Evolutionary conservation across 495 filamentous ascomycete genomes (phyloP).

Genomic region (Penicillium angulare): DNA sequence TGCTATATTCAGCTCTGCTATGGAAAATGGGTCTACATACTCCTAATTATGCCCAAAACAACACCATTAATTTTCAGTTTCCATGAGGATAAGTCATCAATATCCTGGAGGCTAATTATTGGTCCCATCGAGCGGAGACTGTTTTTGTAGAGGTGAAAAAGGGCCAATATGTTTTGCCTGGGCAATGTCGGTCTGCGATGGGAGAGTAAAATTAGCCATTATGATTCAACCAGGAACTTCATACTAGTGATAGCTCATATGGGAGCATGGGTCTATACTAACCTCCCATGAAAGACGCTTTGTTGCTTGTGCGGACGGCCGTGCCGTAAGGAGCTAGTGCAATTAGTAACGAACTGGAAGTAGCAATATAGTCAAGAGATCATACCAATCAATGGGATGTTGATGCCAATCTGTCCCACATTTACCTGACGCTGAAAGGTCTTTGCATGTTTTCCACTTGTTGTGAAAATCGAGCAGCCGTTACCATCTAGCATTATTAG

Average conservation of each 20-base stretch:
- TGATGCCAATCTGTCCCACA: conserved; percentile 31
- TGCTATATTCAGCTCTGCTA: too few species aligned
- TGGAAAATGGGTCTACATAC: too few species aligned
- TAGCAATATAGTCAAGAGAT: neutral
- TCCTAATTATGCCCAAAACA: neutral
- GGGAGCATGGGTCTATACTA: neutral
- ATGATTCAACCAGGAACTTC: neutral
- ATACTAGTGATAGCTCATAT: too few species aligned
- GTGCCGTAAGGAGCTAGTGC: conserved; percentile 23
- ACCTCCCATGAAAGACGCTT: conserved; percentile 30
- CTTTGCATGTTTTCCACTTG: conserved; percentile 23
- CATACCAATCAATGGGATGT: conserved; percentile 29
- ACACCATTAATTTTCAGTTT: neutral
- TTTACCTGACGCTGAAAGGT: conserved; percentile 27
- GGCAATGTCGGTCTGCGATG: conserved; percentile 23
- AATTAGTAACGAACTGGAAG: neutral
- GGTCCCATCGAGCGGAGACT: conserved; percentile 27
- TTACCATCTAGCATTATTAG: conserved; percentile 22
- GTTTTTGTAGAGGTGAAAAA: conserved; percentile 28
- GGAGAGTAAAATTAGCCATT: neutral
- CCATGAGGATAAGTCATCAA: too few species aligned
- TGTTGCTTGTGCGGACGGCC: conserved; percentile 28
- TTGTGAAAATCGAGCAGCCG: conserved; percentile 28
- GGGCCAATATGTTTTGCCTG: conserved; percentile 31
- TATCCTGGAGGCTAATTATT: too few species aligned